Conservation (phyloP, 2,329 filamentous ascomycete species). For the Chaetoscypha palmicola region DNA sequence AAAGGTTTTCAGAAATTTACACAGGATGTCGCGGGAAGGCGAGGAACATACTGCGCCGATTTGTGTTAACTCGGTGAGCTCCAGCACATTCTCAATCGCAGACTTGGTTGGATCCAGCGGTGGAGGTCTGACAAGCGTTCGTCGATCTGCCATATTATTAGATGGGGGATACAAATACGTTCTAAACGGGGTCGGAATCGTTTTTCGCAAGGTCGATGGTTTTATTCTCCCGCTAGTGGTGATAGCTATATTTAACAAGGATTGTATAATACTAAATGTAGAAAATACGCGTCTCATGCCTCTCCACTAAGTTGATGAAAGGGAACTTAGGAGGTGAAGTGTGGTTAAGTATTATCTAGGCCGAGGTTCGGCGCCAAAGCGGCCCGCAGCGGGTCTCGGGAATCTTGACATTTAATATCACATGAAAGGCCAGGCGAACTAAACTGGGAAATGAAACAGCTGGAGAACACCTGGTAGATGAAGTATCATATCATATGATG, state of each 20-base stretch:
- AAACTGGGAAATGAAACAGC: too few relatives aligned
- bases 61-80: conserved; percentile 71
- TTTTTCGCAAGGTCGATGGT: neutral
- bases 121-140: conserved; percentile 69
- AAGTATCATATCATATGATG: too few relatives aligned
- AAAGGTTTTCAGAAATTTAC: neutral
- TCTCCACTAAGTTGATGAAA: neutral
- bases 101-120: conserved; percentile 65
- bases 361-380: neutral
- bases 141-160: conserved; percentile 27
- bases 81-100: conserved; percentile 81
- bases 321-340: neutral
- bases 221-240: too few relatives aligned
- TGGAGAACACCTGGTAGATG: too few relatives aligned
- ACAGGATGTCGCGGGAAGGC: neutral
- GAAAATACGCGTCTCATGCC: neutral
- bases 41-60: conserved; percentile 59
- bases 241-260: too few relatives aligned
- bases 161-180: neutral
- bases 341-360: neutral
- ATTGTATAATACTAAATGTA: too few relatives aligned
- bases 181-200: neutral
- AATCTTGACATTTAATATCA: too few relatives aligned
- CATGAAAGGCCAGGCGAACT: too few relatives aligned
- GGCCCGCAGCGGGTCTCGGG: too few relatives aligned